phyloP scores from a whole-genome alignment of 495 filamentous ascomycete genomes.

The Aspergillus egyptiacus region DNA sequence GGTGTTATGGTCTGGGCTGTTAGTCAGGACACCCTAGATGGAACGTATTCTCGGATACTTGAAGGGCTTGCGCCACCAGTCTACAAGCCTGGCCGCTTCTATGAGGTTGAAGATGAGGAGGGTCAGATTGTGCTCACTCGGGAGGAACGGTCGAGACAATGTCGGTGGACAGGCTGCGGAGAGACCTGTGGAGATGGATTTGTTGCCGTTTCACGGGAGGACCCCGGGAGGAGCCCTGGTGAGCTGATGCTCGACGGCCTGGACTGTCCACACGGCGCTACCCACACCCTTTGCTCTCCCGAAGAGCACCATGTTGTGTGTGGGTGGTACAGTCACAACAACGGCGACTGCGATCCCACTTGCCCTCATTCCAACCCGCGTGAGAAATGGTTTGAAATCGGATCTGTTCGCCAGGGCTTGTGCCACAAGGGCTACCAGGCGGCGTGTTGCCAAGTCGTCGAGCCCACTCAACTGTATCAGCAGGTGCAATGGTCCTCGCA shows the following conservation, averaged over 20 bases:
- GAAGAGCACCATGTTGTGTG: not conserved
- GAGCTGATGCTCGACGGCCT: not conserved
- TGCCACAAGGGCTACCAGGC: not conserved
- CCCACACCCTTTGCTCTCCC: not conserved
- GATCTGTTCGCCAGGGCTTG: not conserved
- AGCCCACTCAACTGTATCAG: not conserved
- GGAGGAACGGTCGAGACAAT: not conserved
- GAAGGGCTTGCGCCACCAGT: not conserved
- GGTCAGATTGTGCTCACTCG: not conserved
- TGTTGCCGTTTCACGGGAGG: not conserved
- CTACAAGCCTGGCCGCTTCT: not conserved
- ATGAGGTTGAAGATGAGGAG: not conserved
- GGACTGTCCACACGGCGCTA: not conserved
- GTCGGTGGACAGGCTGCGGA: not conserved
- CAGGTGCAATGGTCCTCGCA: not conserved
- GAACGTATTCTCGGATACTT: not conserved
- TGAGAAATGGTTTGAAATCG: not conserved
- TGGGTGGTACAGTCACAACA: not conserved
- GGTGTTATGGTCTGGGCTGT: constrained; percentile 5
- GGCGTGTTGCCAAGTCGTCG: not conserved
- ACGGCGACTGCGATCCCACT: not conserved
- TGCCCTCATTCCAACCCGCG: not conserved
- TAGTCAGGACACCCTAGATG: not conserved
- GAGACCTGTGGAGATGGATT: not conserved
- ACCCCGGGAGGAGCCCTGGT: not conserved